Evolutionary conservation across 805 yeast species (phyloP), one percentile per base, ranked within the genome.

Genomic region (Metschnikowia similis): DNA sequence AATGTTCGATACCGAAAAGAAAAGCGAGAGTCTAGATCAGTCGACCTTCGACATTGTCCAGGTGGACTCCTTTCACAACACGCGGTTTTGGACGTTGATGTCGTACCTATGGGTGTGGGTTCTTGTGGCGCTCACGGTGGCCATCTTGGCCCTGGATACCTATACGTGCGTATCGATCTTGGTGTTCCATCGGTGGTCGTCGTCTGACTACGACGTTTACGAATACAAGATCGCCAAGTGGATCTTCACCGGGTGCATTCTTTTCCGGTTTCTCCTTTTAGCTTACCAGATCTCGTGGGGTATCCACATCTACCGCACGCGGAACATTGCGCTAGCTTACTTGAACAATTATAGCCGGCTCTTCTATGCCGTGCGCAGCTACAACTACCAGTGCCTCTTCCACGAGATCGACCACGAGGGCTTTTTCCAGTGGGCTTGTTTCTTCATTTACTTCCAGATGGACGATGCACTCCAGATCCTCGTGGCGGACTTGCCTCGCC

Each of bases 401-500:
- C 80, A 84, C 57, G 77, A 78, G 54, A 84, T 89, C 41, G 81
- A 87, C 30, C 77, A 75, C 36, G 87, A 80, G 36, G 75, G 75
- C 17, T 76, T 78, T 36, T 80, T 80, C 56, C 94, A 88, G 56
- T 83, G 85, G 76, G 65, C 83, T 45, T 80, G 89, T 8, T 80
- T 89, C 53, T 79, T 78, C 55, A 76, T 83, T 2, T 87, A 81
- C 65, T 80, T 79, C 54, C 83, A 87, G 44, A 69, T 85, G 47
- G 84, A 85, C 57, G 79, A 80, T 47, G 85, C 86, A 11, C 70
- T 80, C 41, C 74, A 72, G 41, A 76, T 89, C 56, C 58, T 89
- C 8, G 70, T 87, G 41, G 90, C 96, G 0, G 96, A 89, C 57
- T 77, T 90, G 14, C 97, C 97, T 26, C 81, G 97, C 66, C 96